A percentile compares a stretch with the other conserved stretches of the same genome.
phyloP scores from a whole-genome alignment of 2,329 filamentous ascomycete species.

The Epicoccum sorghinum region DNA sequence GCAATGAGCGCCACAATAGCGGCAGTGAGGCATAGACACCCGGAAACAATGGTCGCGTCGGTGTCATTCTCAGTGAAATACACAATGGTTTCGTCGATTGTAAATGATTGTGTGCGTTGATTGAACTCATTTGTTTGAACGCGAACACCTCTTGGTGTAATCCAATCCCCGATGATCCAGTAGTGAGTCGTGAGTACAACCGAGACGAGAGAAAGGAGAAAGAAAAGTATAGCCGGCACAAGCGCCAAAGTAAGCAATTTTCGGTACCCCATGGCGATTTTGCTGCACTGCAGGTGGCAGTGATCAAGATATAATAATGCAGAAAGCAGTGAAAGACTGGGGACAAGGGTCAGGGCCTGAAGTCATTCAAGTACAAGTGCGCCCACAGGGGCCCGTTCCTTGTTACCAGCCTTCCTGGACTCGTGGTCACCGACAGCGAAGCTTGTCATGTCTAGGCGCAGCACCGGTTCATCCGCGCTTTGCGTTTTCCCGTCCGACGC shows the following conservation, averaged over 20 bases:
- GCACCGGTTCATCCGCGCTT: conserved; percentile 11
- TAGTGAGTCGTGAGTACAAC: conserved; percentile 38
- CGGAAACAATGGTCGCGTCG: conserved; percentile 36
- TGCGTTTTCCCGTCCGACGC: conserved; percentile 12
- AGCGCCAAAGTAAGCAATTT: conserved; percentile 32
- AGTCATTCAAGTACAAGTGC: conserved; percentile 14
- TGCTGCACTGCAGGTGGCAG: conserved; percentile 13
- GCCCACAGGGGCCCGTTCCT: neutral
- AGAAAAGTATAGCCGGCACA: conserved; percentile 31
- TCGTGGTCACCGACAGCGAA: conserved; percentile 15
- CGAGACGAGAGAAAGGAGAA: conserved; percentile 36
- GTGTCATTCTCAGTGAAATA: conserved; percentile 33
- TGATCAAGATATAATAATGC: conserved; percentile 1
- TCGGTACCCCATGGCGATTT: conserved; percentile 25
- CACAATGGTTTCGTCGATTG: conserved; percentile 33
- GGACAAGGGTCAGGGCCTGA: conserved; percentile 8
- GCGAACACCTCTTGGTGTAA: conserved; percentile 28
- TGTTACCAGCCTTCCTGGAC: conserved; percentile 15
- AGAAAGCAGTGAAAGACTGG: conserved; percentile 3
- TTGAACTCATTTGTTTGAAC: conserved; percentile 24
- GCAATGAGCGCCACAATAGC: conserved; percentile 32
- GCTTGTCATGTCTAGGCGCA: conserved; percentile 13
- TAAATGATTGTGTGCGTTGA: conserved; percentile 24
- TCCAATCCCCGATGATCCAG: conserved; percentile 40
- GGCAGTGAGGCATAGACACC: conserved; percentile 32